phyloP scores from a whole-genome alignment of 73 alveolate species.

The Symbiodinium natans region DNA sequence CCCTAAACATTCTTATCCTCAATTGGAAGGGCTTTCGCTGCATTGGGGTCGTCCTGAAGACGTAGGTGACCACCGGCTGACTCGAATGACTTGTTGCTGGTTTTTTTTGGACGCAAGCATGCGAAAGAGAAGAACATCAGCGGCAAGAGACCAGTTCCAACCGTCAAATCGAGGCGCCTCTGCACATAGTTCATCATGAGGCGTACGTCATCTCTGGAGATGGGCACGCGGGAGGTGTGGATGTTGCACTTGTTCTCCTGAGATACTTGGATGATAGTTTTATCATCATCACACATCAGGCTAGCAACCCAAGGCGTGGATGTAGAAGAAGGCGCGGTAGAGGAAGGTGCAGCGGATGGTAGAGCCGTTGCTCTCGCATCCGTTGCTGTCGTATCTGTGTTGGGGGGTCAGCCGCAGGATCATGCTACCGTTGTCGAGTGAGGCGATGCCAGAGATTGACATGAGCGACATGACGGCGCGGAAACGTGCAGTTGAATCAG shows the following conservation, averaged over 20 bases:
- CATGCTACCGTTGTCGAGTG: background rate
- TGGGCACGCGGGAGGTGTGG: background rate
- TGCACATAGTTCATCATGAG: background rate
- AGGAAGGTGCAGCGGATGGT: background rate
- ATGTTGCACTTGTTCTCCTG: background rate
- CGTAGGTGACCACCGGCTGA: background rate
- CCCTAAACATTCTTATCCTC: background rate
- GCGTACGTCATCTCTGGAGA: background rate
- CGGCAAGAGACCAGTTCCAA: background rate
- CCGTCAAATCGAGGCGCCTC: background rate
- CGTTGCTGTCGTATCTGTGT: too few relatives aligned
- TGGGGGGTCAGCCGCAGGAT: background rate
- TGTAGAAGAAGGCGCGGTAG: background rate
- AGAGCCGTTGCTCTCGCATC: too few relatives aligned
- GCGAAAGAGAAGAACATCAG: background rate
- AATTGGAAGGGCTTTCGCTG: background rate
- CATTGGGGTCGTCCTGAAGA: background rate
- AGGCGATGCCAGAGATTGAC: background rate
- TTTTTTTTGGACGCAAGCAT: background rate
- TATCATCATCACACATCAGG: background rate
- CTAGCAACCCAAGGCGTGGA: background rate
- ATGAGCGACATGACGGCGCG: background rate
- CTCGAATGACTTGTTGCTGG: background rate
- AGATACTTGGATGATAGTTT: background rate
- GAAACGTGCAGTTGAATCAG: background rate